phyloP scores from a whole-genome alignment of 129 eudicot genomes.

The Glebionis coronaria region DNA sequence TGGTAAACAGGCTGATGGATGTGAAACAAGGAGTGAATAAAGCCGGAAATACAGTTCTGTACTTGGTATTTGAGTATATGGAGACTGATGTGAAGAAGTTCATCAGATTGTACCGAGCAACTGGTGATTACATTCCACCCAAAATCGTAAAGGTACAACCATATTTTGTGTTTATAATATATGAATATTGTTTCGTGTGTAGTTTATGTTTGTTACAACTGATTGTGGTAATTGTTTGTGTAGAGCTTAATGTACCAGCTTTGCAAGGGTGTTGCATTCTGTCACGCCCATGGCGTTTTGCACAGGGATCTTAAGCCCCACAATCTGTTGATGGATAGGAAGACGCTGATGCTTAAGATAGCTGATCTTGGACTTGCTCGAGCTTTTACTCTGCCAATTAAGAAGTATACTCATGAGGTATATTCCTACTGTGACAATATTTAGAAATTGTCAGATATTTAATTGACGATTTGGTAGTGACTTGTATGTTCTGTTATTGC shows the following conservation, averaged over 20 bases:
- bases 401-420: conserved; percentile 97
- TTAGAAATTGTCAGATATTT: background rate
- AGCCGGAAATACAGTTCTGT: conserved; percentile 73
- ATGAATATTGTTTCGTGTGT: too few species aligned
- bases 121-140: conserved; percentile 49
- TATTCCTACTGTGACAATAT: background rate
- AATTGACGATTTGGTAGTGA: background rate
- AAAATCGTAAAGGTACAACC: conserved; percentile 47
- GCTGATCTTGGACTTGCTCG: conserved; percentile 94
- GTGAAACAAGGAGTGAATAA: conserved; percentile 85
- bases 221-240: conserved; percentile 5
- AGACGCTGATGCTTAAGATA: conserved; percentile 64
- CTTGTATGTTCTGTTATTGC: conserved; percentile 14
- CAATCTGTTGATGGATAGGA: conserved; percentile 90
- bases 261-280: conserved; percentile 88
- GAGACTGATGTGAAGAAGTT: conserved; percentile 67
- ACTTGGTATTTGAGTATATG: conserved; percentile 64
- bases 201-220: background rate
- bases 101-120: conserved; percentile 53
- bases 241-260: conserved; percentile 92
- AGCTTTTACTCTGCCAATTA: conserved; percentile 75
- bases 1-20: conserved; percentile 61
- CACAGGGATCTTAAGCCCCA: conserved; percentile 95
- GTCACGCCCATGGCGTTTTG: conserved; percentile 81
- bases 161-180: background rate